Percentiles rank a stretch among this genome's conserved stretches.
phyloP scores from a whole-genome alignment of 805 yeast genomes.

The Metschnikowia reukaufii region DNA sequence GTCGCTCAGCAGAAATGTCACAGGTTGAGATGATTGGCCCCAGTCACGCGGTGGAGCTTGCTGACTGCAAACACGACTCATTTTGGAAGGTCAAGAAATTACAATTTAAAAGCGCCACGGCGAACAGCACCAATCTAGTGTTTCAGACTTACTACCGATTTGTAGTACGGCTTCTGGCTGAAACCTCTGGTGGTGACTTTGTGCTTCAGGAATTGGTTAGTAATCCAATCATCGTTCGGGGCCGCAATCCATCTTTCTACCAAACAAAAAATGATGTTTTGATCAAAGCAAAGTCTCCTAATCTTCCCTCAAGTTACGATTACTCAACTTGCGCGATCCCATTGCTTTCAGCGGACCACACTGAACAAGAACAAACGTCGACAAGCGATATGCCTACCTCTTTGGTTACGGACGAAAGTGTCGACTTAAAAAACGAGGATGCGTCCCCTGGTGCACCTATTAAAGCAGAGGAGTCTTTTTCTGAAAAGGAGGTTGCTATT shows the following conservation, averaged over 20 bases:
- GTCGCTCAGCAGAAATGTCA: conserved; percentile 7
- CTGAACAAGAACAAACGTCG: neutral
- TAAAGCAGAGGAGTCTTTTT: neutral
- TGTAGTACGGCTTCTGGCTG: conserved; percentile 14
- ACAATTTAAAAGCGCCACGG: conserved; percentile 53
- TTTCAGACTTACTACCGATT: conserved; percentile 46
- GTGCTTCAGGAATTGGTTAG: conserved; percentile 12
- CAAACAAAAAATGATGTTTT: conserved; percentile 51
- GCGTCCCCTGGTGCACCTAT: neutral
- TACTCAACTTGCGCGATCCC: neutral
- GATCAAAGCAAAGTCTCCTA: conserved; percentile 29
- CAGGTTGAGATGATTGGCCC: conserved; percentile 11
- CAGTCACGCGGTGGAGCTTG: conserved; percentile 10
- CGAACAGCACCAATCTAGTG: conserved; percentile 48
- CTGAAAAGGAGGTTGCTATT: neutral
- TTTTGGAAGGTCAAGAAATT: conserved; percentile 40
- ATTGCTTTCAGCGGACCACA: neutral
- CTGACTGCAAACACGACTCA: conserved; percentile 21
- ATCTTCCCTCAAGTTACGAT: conserved; percentile 9
- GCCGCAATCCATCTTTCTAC: conserved; percentile 62
- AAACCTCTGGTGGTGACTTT: conserved; percentile 10
- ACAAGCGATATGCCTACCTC: neutral
- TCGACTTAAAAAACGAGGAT: neutral
- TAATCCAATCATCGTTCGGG: conserved; percentile 55
- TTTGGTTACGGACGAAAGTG: neutral